Evolutionary conservation across 2,329 filamentous ascomycete genomes (phyloP), one percentile per base, ranked within the genome.

Genomic region (Exophiala dermatitidis): DNA sequence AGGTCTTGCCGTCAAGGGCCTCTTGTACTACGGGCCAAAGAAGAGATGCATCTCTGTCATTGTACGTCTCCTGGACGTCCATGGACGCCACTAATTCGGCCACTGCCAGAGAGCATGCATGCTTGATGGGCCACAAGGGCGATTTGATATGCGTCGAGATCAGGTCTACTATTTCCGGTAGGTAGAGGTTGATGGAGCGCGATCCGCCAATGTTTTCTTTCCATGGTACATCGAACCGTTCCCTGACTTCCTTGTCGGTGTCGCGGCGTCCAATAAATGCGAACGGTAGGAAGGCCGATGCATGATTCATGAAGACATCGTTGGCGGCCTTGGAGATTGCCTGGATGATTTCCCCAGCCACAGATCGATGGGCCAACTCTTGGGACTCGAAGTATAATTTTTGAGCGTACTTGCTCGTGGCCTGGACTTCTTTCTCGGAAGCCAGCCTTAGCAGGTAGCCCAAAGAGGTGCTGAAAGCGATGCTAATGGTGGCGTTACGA

Each of bases 401-500:
- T 57, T 85, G 79, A 32, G 77, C 72, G 62, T 78, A 81, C 3
- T 72, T 64, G 44, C 80, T 73, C 2, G 79, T 76, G 38, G 76
- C 71, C 26, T 82, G 65, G 9, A 83, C 71, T 58, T 78, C 77
- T 58, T 79, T 77, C 60, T 83, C 78, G 1, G 77, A 77, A n/a
- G 79, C 79, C 7, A 81, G 65, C 19, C 81, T 82, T 62, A 93
- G 78, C 51, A 97, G 76, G 67, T 97, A 97, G 0, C 91, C 93
- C 26, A 89, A 81, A 2, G 90, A 84, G 49, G 83, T 84, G 19
- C 90, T 91, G 67, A 96, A 98, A 1, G 87, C 87, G 57, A 87
- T 85, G 65, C 86, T 90, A 52, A 96, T 90, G 12, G 94, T 93
- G 62, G 96, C 90, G 65, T 98, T 98, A 59, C 86, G 85, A 67